Conservation (phyloP, 352 stramenopile genomes). For the Globisporangium splendens region DNA sequence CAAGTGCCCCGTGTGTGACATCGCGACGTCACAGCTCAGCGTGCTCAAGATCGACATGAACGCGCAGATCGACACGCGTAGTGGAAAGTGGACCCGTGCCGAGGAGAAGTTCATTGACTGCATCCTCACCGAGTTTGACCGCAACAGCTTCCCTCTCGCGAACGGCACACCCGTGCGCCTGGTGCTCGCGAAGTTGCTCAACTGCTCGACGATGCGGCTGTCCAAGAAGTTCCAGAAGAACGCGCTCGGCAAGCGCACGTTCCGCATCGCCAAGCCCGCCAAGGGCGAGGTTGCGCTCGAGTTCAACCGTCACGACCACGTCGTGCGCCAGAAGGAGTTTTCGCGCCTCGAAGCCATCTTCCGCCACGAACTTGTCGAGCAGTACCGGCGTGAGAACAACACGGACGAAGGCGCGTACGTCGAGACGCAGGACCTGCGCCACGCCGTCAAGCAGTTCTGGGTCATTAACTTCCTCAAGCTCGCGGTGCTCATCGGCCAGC, state of each 20-base stretch:
- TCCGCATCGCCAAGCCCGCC: conserved; percentile 62
- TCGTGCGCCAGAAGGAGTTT: conserved; percentile 64
- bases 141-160: conserved; percentile 64
- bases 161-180: conserved; percentile 83
- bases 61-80: conserved; percentile 59
- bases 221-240: conserved; percentile 91
- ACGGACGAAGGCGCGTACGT: conserved; percentile 68
- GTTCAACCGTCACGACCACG: conserved; percentile 68
- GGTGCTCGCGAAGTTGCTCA: conserved; percentile 81
- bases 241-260: conserved; percentile 82
- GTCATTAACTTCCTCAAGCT: conserved; percentile 84
- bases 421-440: conserved; percentile 66
- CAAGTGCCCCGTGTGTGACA: conserved; percentile 59
- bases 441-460: conserved; percentile 85
- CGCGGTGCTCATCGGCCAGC: conserved; percentile 67
- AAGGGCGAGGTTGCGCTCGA: conserved; percentile 65
- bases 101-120: conserved; percentile 86
- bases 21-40: conserved; percentile 51
- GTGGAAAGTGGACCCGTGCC: conserved; percentile 80
- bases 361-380: conserved; percentile 76
- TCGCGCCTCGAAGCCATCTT: conserved; percentile 72
- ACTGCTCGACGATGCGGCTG: conserved; percentile 86
- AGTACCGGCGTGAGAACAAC: conserved; percentile 83
- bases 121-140: conserved; percentile 81
- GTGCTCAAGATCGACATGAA: conserved; percentile 75